Evolutionary conservation across 805 yeast genomes (phyloP).

Genomic region (Brettanomyces sp.): DNA sequence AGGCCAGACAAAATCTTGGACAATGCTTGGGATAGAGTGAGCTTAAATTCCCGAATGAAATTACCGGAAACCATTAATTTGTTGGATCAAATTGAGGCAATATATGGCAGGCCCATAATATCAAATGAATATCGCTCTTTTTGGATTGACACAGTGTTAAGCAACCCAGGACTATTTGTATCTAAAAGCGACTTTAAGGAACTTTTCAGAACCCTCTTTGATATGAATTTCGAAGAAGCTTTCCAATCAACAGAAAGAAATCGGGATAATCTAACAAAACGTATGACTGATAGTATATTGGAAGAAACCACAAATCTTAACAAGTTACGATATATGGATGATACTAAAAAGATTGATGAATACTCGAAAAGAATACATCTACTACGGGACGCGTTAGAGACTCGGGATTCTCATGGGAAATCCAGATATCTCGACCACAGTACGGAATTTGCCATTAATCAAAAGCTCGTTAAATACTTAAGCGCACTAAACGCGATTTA

Average conservation of each 20-base stretch:
- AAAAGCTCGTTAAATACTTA: constrained; percentile 4
- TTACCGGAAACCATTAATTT: constrained; percentile 7
- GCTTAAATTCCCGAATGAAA: background rate
- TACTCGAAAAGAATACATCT: background rate
- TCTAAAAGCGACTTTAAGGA: constrained; percentile 8
- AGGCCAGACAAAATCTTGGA: constrained; percentile 1
- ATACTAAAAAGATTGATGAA: background rate
- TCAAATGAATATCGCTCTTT: constrained; percentile 11
- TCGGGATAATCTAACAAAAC: background rate
- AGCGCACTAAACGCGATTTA: background rate
- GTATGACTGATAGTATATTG: background rate
- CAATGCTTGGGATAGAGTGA: constrained; percentile 7
- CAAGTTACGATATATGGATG: background rate
- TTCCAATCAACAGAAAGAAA: constrained; percentile 1
- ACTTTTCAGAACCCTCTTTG: constrained; percentile 10
- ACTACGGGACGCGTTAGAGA: constrained; percentile 2
- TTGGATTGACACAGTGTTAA: constrained; percentile 10
- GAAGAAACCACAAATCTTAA: constrained; percentile 1
- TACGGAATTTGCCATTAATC: constrained; percentile 3
- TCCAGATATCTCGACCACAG: constrained; percentile 1
- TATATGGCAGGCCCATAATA: constrained; percentile 3
- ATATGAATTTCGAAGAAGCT: constrained; percentile 6
- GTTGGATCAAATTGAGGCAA: constrained; percentile 8
- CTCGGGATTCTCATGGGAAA: constrained; percentile 1
- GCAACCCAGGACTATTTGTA: constrained; percentile 6